Conservation (phyloP, 805 yeast genomes). For the Candida coleopterorum region DNA sequence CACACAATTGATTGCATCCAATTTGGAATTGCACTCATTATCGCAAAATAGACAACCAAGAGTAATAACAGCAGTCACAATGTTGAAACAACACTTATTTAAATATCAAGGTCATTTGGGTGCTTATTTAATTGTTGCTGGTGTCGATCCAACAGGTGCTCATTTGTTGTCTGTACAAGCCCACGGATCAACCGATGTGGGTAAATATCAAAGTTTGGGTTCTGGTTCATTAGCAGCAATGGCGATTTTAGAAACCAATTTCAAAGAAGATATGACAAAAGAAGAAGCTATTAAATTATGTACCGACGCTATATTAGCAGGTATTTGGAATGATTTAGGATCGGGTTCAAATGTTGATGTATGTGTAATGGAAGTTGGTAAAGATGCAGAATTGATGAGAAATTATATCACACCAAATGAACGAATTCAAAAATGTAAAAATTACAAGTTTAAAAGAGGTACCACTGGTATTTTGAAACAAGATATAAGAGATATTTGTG, state of each 20-base stretch:
- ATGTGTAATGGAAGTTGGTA: conserved; percentile 93
- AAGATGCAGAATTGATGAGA: conserved; percentile 79
- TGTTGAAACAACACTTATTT: conserved; percentile 92
- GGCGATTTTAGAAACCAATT: conserved; percentile 90
- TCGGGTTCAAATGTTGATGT: conserved; percentile 97
- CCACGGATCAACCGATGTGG: conserved; percentile 96
- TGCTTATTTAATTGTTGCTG: conserved; percentile 97
- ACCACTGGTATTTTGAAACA: conserved; percentile 84
- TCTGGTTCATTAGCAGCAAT: conserved; percentile 98
- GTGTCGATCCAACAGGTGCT: conserved; percentile 94
- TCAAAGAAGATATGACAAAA: conserved; percentile 72
- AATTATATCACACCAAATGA: conserved; percentile 89
- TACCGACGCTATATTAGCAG: conserved; percentile 91
- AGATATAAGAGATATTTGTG: conserved; percentile 59
- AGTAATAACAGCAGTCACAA: conserved; percentile 87
- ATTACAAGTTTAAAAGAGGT: conserved; percentile 85
- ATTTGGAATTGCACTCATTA: conserved; percentile 84
- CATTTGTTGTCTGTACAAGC: conserved; percentile 92
- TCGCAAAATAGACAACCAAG: conserved; percentile 84
- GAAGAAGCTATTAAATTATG: conserved; percentile 92
- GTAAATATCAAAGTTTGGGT: conserved; percentile 87
- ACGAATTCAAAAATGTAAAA: conserved; percentile 73
- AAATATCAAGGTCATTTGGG: conserved; percentile 97
- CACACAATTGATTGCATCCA: conserved; percentile 86
- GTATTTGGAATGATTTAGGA: conserved; percentile 98